These are phyloP conservation scores for Ophiostoma pallidulum DNA, from an alignment of 2,329 filamentous ascomycete genomes.

Conservation along the genomic window DNA sequence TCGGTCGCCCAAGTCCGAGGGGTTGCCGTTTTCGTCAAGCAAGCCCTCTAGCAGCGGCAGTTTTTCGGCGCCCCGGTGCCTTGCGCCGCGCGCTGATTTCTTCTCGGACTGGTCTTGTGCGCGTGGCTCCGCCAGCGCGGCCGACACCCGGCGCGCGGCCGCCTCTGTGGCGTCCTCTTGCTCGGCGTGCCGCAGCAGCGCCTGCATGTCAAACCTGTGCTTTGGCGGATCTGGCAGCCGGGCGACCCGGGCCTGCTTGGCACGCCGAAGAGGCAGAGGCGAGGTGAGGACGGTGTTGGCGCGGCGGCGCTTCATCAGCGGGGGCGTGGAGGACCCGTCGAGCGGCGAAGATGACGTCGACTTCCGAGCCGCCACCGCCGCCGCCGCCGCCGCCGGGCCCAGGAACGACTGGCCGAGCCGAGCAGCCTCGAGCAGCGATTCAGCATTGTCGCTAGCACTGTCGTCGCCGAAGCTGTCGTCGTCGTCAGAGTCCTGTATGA, in stretches of 20 bases:
- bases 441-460: background rate
- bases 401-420: conserved; percentile 1
- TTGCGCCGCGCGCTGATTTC: conserved; percentile 8
- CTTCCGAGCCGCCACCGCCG: background rate
- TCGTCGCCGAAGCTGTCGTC: conserved; percentile 3
- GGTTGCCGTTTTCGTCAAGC: conserved; percentile 13
- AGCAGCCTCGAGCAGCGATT: conserved; percentile 4
- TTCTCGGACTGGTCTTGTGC: too few species aligned
- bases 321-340: conserved; percentile 6
- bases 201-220: conserved; percentile 55
- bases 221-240: conserved; percentile 29
- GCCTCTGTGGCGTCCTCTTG: conserved; percentile 51
- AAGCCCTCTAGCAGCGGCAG: conserved; percentile 24
- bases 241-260: conserved; percentile 11
- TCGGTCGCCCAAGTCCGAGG: background rate
- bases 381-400: background rate
- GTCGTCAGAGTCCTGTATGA: conserved; percentile 12
- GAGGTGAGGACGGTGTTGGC: conserved; percentile 21
- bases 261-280: conserved; percentile 34
- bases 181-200: conserved; percentile 49
- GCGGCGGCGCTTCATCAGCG: conserved; percentile 12
- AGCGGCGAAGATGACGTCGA: conserved; percentile 1
- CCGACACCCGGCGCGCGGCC: conserved; percentile 37
- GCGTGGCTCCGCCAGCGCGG: conserved; percentile 23
- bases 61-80: too few species aligned